Evolutionary conservation across 441 rosid genomes (phyloP), one percentile per base, ranked within the genome.

Genomic region (Eruca vesicaria): DNA sequence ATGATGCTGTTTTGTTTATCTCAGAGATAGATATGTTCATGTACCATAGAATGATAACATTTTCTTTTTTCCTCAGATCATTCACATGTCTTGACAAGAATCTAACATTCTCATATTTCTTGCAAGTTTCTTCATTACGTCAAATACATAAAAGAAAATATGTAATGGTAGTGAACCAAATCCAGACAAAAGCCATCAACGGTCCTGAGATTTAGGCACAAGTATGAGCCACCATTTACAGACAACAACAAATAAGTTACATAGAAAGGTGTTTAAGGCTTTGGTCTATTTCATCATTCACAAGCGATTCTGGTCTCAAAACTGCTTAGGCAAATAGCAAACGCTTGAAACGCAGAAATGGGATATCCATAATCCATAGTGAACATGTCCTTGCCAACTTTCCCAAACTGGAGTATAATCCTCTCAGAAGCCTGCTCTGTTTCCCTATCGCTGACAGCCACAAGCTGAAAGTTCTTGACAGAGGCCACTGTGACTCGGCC

Each of bases 341-440:
- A 89, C 18, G 94, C 91, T 63, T 86, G 94, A 78, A 87, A 89
- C 50, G 89, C 88, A n/a, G 94, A 89, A 50, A 89, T 85, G 6
- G 94, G 94, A 80, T 85, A 87, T n/a, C 80, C 86, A 67, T 86
- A 89, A 79, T 89, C 94, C 94, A 89, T 89, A 45, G 94, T 87
- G 78, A 87, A 89, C 55, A 87, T 78, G 74, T 89, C 90, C 72
- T 86, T 89, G 15, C 86, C 92, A 1, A 89, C 92, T 83, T 89
- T 89, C 38, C 94, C 94, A 55, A 89, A 89, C 79, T 89, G 94
- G 18, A 89, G 90, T 77, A 89, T 82, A 29, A 87, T 85, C 68
- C 84, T 84, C 75, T 89, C 91, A 56, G 81, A 82, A 7, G 82
- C 73, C 45, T 78, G 79, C 7, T 78, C 79, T 2, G 83, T 70